A percentile compares a stretch with the other conserved stretches of the same genome.
These are phyloP conservation scores for Globisporangium lucens DNA, from an alignment of 352 stramenopile species.

Conservation along the genomic window DNA sequence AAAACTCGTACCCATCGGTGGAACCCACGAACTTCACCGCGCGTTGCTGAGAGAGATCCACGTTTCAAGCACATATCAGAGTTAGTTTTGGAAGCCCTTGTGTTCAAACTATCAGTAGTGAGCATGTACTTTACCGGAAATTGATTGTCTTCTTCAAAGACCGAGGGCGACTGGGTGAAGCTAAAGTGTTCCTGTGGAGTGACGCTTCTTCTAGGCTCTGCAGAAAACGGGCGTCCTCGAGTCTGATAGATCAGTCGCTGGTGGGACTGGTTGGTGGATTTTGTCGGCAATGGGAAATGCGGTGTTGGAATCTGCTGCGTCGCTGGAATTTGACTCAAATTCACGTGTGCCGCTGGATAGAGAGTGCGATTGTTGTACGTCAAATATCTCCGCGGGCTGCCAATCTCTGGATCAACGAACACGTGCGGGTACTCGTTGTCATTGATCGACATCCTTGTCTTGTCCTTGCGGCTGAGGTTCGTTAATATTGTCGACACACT, in stretches of 20 bases:
- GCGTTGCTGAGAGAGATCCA: conserved; percentile 29
- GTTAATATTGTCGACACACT: conserved; percentile 47
- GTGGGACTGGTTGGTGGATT: background rate
- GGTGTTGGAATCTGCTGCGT: conserved; percentile 58
- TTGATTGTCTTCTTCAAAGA: conserved; percentile 32
- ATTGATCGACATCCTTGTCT: conserved; percentile 11
- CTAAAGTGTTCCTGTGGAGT: background rate
- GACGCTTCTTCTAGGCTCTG: background rate
- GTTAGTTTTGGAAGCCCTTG: background rate
- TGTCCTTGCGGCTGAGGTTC: conserved; percentile 39
- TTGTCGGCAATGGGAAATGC: conserved; percentile 24
- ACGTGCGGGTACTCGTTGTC: conserved; percentile 14
- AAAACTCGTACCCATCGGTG: conserved; percentile 29
- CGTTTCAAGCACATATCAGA: background rate
- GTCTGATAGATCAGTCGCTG: background rate
- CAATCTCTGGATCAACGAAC: conserved; percentile 6
- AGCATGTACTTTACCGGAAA: conserved; percentile 33
- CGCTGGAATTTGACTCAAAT: conserved; percentile 45
- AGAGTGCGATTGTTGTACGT: conserved; percentile 28
- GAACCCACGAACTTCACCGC: conserved; percentile 39
- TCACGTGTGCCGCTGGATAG: conserved; percentile 45
- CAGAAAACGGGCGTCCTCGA: conserved; percentile 4
- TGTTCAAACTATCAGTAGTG: background rate
- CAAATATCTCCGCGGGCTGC: conserved; percentile 26
- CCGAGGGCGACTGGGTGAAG: background rate